phyloP scores from a whole-genome alignment of 2,329 filamentous ascomycete species.

The Hymenoscyphus infarciens region DNA sequence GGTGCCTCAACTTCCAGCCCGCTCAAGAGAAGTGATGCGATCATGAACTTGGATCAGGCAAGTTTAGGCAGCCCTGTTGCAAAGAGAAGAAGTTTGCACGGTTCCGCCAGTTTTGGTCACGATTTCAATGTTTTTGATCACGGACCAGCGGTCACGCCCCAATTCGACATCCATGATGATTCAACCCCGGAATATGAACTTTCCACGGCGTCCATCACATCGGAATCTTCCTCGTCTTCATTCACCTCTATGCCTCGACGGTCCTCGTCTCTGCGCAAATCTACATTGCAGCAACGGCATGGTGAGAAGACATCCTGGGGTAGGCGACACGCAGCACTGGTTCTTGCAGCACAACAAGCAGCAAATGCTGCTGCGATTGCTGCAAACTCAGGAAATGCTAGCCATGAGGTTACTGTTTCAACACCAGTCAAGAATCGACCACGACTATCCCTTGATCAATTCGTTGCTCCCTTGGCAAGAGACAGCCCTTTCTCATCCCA shows the following conservation, averaged over 20 bases:
- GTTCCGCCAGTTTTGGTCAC: constrained; percentile 57
- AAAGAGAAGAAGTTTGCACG: constrained; percentile 85
- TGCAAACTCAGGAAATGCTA: constrained; percentile 11
- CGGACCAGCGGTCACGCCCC: constrained; percentile 36
- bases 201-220: constrained; percentile 35
- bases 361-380: constrained; percentile 10
- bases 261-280: constrained; percentile 76
- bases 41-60: constrained; percentile 80
- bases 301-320: constrained; percentile 64
- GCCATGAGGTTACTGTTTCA: constrained; percentile 52
- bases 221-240: constrained; percentile 22
- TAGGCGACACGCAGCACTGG: constrained; percentile 53
- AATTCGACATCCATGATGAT: constrained; percentile 53
- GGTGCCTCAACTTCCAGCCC: constrained; percentile 68
- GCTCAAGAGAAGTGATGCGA: constrained; percentile 85
- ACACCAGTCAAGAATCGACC: constrained; percentile 58
- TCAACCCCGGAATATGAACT: constrained; percentile 52
- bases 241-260: constrained; percentile 58
- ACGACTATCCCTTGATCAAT: constrained; percentile 76
- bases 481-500: constrained; percentile 63
- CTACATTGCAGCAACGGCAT: constrained; percentile 81
- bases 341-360: constrained; percentile 32
- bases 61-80: constrained; percentile 81
- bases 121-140: constrained; percentile 76
- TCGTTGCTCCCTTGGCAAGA: constrained; percentile 60